phyloP scores from a whole-genome alignment of 2,329 filamentous ascomycete species.

The Didymella keratinophila region DNA sequence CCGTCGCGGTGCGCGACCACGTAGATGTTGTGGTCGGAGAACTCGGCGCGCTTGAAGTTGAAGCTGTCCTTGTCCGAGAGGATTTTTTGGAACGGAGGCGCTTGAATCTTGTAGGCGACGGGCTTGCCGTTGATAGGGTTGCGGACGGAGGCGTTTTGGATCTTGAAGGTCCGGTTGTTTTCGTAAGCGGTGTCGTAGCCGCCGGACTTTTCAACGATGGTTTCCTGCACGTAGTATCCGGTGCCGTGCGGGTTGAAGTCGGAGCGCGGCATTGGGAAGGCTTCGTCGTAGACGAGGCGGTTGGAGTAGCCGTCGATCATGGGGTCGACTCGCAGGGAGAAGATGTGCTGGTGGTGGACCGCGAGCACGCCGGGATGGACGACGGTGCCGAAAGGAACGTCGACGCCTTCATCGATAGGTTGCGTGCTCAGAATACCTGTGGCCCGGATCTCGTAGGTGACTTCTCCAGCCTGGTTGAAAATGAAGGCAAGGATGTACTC shows the following conservation, averaged over 20 bases:
- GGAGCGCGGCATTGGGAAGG: constrained; percentile 65
- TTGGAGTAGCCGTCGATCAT: constrained; percentile 57
- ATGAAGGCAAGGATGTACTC: constrained; percentile 77
- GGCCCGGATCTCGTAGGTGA: constrained; percentile 72
- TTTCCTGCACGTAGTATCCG: constrained; percentile 58
- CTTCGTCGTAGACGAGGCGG: constrained; percentile 60
- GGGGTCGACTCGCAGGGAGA: constrained; percentile 62
- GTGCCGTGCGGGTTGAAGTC: constrained; percentile 65
- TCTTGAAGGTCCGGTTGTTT: constrained; percentile 59
- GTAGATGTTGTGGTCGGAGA: constrained; percentile 66
- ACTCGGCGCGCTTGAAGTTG: constrained; percentile 66
- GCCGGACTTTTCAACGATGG: constrained; percentile 57
- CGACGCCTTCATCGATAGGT: constrained; percentile 70
- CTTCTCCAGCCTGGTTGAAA: constrained; percentile 74
- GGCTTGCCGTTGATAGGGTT: constrained; percentile 59
- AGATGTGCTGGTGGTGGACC: constrained; percentile 78
- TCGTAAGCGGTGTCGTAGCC: constrained; percentile 59
- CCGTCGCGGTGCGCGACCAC: constrained; percentile 65
- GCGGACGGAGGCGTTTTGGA: constrained; percentile 54
- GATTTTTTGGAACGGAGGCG: constrained; percentile 60
- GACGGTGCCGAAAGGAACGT: constrained; percentile 72
- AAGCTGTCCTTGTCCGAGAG: constrained; percentile 61
- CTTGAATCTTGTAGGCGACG: constrained; percentile 60
- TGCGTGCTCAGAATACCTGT: constrained; percentile 74
- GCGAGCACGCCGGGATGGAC: constrained; percentile 75